Evolutionary conservation across 495 filamentous ascomycete genomes (phyloP).

Genomic region (Peziza echinospora): DNA sequence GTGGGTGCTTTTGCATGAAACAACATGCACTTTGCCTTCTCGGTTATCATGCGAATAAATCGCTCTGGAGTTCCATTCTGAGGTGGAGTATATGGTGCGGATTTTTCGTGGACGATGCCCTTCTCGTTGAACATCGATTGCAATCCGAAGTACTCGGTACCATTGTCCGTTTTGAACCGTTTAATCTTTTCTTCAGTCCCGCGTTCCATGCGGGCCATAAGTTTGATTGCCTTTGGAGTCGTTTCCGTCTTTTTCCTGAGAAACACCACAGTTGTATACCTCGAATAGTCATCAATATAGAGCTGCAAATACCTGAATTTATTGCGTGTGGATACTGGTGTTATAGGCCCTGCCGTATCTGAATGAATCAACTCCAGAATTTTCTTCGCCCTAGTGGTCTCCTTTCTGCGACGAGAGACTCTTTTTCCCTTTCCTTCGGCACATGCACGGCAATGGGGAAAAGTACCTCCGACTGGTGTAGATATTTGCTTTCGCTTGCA

Average conservation of each 20-base stretch:
- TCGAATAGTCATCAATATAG: not conserved
- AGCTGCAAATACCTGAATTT: not conserved
- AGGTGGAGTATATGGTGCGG: not conserved
- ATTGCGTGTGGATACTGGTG: not conserved
- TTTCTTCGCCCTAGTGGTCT: not conserved
- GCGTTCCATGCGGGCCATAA: not conserved
- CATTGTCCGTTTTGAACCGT: not conserved
- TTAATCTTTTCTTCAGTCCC: not conserved
- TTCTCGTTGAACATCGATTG: not conserved
- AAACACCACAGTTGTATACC: not conserved
- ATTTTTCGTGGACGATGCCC: not conserved
- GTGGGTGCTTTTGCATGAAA: not conserved
- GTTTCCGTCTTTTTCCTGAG: not conserved
- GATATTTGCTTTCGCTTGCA: not conserved
- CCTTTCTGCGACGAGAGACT: too few species aligned
- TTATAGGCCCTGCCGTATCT: not conserved
- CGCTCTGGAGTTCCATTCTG: not conserved
- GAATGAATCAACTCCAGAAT: not conserved
- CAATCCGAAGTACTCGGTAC: not conserved
- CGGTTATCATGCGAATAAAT: not conserved
- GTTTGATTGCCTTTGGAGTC: not conserved
- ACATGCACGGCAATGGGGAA: not conserved
- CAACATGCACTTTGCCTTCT: not conserved
- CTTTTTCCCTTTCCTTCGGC: not conserved
- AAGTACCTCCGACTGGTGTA: not conserved